phyloP scores from a whole-genome alignment of 306 rosid genomes.

The Sicyos baderoa region DNA sequence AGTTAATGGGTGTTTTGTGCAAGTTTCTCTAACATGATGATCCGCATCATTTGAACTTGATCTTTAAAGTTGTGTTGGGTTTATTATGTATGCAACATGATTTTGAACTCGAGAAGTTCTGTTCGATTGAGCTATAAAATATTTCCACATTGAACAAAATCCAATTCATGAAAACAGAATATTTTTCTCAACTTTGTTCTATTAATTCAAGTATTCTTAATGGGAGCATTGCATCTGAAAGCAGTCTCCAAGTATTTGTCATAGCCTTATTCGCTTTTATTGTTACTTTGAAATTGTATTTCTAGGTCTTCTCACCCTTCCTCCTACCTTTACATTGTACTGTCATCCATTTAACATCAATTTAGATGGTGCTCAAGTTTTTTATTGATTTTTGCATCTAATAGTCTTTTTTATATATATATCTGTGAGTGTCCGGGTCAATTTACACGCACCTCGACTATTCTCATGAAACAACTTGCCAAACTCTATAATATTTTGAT shows the following conservation, averaged over 20 bases:
- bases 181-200: background rate
- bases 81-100: background rate
- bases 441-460: too few species aligned
- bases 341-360: background rate
- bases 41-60: background rate
- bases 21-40: too few species aligned
- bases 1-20: too few species aligned
- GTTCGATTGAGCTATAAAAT: background rate
- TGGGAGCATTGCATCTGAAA: background rate
- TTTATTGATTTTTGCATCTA: background rate
- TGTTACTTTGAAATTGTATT: background rate
- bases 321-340: background rate
- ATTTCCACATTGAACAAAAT: background rate
- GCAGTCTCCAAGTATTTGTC: constrained; percentile 8
- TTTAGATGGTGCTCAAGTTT: background rate
- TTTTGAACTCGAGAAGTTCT: background rate
- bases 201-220: background rate
- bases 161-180: background rate
- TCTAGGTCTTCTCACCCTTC: constrained; percentile 4
- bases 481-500: too few species aligned
- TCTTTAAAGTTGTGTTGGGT: background rate
- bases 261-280: background rate
- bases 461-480: too few species aligned
- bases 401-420: background rate
- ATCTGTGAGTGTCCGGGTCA: background rate